A percentile compares a stretch with the other conserved stretches of the same genome.
Evolutionary conservation across 2,329 filamentous ascomycete genomes (phyloP).

Genomic region (Colletotrichum lentis): DNA sequence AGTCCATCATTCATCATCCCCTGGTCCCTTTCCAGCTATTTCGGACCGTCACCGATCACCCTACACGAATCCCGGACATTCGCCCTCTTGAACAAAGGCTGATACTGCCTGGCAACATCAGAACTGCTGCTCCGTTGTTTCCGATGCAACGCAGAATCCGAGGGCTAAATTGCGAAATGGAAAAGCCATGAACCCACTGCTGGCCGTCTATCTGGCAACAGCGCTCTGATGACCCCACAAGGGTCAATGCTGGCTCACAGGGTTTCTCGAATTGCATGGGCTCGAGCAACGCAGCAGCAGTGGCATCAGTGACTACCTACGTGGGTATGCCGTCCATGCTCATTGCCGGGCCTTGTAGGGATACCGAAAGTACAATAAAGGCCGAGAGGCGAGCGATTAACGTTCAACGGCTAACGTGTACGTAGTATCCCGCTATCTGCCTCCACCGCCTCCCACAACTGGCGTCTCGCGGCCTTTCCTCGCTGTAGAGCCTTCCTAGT

Average conservation of each 20-base stretch:
- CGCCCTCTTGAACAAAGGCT: slow-evolving; percentile 20
- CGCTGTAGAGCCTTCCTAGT: slow-evolving; percentile 41
- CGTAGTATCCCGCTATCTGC: not conserved
- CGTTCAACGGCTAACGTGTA: not conserved
- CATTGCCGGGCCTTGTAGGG: not conserved
- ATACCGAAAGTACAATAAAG: not conserved
- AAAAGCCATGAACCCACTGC: slow-evolving; percentile 22
- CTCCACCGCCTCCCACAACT: slow-evolving; percentile 1
- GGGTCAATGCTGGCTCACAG: slow-evolving; percentile 35
- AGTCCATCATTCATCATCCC: not conserved
- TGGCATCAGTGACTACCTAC: not conserved
- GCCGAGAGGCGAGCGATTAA: slow-evolving; percentile 11
- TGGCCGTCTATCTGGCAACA: slow-evolving; percentile 29
- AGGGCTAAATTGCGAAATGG: slow-evolving; percentile 21
- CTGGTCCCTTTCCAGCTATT: slow-evolving; percentile 15
- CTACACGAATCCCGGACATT: slow-evolving; percentile 16
- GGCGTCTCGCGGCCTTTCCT: slow-evolving; percentile 46
- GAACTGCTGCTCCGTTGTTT: slow-evolving; percentile 28
- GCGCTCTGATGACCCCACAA: slow-evolving; percentile 27
- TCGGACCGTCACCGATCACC: slow-evolving; percentile 8
- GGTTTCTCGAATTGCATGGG: slow-evolving; percentile 26
- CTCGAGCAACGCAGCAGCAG: slow-evolving; percentile 12
- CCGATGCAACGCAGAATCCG: slow-evolving; percentile 28
- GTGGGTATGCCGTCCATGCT: not conserved
- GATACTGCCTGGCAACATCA: slow-evolving; percentile 27